Conservation (phyloP, 345 rosid species). For the Aquilaria malaccensis region DNA sequence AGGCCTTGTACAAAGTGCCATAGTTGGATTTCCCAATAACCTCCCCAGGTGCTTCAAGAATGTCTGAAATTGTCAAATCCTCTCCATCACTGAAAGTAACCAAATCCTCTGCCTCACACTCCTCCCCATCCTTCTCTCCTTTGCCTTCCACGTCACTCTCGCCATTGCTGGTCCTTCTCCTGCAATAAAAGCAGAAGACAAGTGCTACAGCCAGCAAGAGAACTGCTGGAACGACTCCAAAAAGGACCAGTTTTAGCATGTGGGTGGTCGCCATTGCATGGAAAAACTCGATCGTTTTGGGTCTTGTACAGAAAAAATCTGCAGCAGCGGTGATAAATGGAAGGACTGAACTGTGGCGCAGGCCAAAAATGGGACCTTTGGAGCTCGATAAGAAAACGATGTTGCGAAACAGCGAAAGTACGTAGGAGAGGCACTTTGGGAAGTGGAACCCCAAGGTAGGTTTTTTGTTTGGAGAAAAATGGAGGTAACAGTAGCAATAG, state of each 20-base stretch:
- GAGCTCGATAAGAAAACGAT: no score
- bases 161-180: slow-evolving; percentile 10
- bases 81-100: slow-evolving; percentile 58
- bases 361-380: no score
- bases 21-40: slow-evolving; percentile 86
- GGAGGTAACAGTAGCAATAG: no score
- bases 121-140: slow-evolving; percentile 18
- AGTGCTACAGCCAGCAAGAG: slow-evolving; percentile 30
- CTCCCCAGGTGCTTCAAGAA: slow-evolving; percentile 95
- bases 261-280: slow-evolving; percentile 44
- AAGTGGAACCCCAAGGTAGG: no score
- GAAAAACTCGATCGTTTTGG: slow-evolving; percentile 1
- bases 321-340: slow-evolving; percentile 1
- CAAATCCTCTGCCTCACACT: slow-evolving; percentile 43
- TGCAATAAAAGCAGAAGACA: slow-evolving; percentile 30
- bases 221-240: slow-evolving; percentile 27
- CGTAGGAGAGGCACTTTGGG: no score
- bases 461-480: no score
- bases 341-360: background rate
- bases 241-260: slow-evolving; percentile 38
- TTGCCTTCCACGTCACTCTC: slow-evolving; percentile 32
- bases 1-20: slow-evolving; percentile 84
- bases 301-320: background rate
- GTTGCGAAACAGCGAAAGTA: no score
- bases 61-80: slow-evolving; percentile 65